These are phyloP conservation scores for Clavaria fumosa DNA, from an alignment of 768 basidiomycete species.

Conservation along the genomic window DNA sequence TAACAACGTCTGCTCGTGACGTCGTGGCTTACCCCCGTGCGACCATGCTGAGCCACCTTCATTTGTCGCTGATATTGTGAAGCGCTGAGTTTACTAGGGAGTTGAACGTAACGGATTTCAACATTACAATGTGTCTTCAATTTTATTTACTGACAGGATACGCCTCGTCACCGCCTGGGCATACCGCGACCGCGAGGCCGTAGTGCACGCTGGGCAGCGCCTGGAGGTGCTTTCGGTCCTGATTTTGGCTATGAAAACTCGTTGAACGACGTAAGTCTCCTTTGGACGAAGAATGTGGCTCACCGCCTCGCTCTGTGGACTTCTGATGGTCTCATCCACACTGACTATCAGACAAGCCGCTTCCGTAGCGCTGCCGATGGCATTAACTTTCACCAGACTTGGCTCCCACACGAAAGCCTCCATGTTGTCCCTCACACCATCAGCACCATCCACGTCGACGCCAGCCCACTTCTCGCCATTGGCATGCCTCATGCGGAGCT, in stretches of 20 bases:
- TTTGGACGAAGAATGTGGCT: slow-evolving; percentile 16
- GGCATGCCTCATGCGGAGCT: slow-evolving; percentile 92
- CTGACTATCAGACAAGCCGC: slow-evolving; percentile 92
- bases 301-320: slow-evolving; percentile 88
- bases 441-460: slow-evolving; percentile 82
- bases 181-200: slow-evolving; percentile 79
- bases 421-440: slow-evolving; percentile 91
- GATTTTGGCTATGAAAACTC: slow-evolving; percentile 39
- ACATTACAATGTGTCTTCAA: neutral
- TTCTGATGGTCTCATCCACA: slow-evolving; percentile 94
- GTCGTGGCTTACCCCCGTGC: too few relatives aligned
- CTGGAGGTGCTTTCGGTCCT: slow-evolving; percentile 86
- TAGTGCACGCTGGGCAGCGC: slow-evolving; percentile 73
- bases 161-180: slow-evolving; percentile 41
- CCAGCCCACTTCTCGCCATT: slow-evolving; percentile 82
- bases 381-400: slow-evolving; percentile 87
- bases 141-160: neutral
- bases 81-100: too few relatives aligned
- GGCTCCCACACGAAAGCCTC: slow-evolving; percentile 99
- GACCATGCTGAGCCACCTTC: too few relatives aligned
- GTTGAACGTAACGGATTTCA: too few relatives aligned
- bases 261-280: slow-evolving; percentile 11
- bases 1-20: too few relatives aligned
- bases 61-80: too few relatives aligned
- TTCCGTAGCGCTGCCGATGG: slow-evolving; percentile 88